These are phyloP conservation scores for Pichia norvegensis DNA, from an alignment of 1,139 yeast genomes.

Conservation along the genomic window DNA sequence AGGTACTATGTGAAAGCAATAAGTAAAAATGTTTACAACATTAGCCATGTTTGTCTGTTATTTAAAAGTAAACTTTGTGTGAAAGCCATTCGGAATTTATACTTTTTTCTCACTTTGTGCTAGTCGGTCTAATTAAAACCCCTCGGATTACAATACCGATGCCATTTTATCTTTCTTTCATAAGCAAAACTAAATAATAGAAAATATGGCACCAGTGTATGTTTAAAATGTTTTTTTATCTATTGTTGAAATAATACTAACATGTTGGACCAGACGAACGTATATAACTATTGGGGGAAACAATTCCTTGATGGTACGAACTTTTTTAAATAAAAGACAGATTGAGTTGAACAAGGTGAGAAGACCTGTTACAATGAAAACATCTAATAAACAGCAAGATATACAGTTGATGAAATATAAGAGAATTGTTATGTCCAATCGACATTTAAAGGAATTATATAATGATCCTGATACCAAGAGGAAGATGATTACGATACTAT, in stretches of 20 bases:
- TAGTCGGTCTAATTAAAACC: no score
- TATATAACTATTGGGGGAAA: slow-evolving; percentile 16
- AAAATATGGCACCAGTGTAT: slow-evolving; percentile 24
- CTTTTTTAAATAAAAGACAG: slow-evolving; percentile 24
- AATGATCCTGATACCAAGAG: slow-evolving; percentile 15
- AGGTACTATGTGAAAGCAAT: no score
- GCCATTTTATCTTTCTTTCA: neutral
- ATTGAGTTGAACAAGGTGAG: slow-evolving; percentile 19
- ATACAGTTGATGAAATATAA: slow-evolving; percentile 12
- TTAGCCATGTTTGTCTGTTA: no score
- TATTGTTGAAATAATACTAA: neutral
- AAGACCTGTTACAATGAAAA: slow-evolving; percentile 9
- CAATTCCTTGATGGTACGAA: slow-evolving; percentile 21
- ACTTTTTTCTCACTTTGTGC: no score
- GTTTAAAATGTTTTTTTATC: slow-evolving; percentile 6
- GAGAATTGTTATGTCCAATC: slow-evolving; percentile 23
- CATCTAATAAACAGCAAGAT: slow-evolving; percentile 1
- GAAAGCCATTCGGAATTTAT: no score
- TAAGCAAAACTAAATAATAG: neutral
- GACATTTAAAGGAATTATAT: slow-evolving; percentile 22
- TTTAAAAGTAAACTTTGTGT: no score
- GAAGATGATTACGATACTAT: slow-evolving; percentile 18
- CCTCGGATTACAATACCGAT: no score
- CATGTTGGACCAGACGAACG: slow-evolving; percentile 16
- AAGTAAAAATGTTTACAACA: no score